Base-by-base conservation (phyloP, 768 basidiomycete species). In the Suillus luteus region DNA sequence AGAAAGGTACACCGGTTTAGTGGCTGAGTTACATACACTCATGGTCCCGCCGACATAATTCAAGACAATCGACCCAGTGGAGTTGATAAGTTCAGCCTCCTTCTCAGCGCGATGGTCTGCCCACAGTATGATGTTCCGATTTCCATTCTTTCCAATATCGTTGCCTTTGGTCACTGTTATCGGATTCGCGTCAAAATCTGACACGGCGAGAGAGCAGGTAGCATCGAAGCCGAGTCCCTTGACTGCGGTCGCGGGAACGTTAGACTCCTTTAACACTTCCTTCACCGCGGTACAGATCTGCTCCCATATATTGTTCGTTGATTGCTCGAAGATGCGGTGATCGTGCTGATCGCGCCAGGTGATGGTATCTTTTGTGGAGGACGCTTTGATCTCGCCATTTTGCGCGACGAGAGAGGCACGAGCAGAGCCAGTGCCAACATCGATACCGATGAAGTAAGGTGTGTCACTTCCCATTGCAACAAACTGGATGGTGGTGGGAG, bases 41-140 rank as follows among this genome's bases (percentile, higher is more conserved):
- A 99, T 98, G 41, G 86, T 92, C 49, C 95, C 95, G 14, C 97
- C 97, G 52, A 99, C 95, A 77, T 96, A 99, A 62, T 96, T 89
- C 68, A 99, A 80, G 43, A 97, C 95, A 37, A 88, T 81, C 59
- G 93, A 92, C 1, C 87, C 89, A 1, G 91, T 92, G 33, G 80
- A 78, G 74, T 99, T 99, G 81, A 99, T 96, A 44, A 90, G 74
- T 51, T 93, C 87, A 2, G 96, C 96, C 73, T 99, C 95, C 71
- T 90, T 83, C 78, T 93, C 91, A 0, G 97, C 96, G 59, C 97
- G 86, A 76, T 97, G 95, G 76, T 99, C 96, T 3, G 96, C 96
- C 97, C 96, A 99, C 1, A 99, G 82, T 41, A 99, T 86, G 65
- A 98, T 84, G 75, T 98, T 95, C 65, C 92, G 85, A 67, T 92